A percentile compares a stretch with the other conserved stretches of the same genome.
These are phyloP conservation scores for Hypoxylon fragiforme DNA, from an alignment of 495 filamentous ascomycete species.

Conservation along the genomic window DNA sequence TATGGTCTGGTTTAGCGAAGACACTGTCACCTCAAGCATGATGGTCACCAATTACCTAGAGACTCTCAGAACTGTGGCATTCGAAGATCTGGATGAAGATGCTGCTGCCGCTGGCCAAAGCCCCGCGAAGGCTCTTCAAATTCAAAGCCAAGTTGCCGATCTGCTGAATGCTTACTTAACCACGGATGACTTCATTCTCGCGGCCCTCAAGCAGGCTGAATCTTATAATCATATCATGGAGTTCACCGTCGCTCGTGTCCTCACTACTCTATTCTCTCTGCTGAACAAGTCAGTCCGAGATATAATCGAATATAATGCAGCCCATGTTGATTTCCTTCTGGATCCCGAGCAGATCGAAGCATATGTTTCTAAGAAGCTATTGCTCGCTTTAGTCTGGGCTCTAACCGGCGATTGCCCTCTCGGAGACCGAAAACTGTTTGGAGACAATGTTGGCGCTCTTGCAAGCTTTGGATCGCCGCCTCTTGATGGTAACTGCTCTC, in stretches of 20 bases:
- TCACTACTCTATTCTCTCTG: conserved; percentile 92
- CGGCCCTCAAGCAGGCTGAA: conserved; percentile 73
- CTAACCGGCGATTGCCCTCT: conserved; percentile 94
- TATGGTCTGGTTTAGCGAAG: conserved; percentile 99
- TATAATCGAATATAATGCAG: conserved; percentile 91
- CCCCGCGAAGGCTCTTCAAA: conserved; percentile 71
- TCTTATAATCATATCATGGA: conserved; percentile 96
- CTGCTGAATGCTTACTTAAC: conserved; percentile 75
- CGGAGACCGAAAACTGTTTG: conserved; percentile 82
- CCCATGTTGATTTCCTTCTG: conserved; percentile 91
- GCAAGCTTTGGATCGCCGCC: conserved; percentile 85
- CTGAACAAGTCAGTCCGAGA: conserved; percentile 90
- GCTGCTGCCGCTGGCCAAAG: conserved; percentile 77
- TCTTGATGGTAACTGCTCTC: conserved; percentile 69
- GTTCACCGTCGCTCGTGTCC: conserved; percentile 83
- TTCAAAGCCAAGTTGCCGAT: conserved; percentile 75
- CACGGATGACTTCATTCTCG: conserved; percentile 73
- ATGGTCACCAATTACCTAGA: conserved; percentile 91
- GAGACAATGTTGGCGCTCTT: conserved; percentile 75
- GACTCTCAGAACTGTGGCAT: conserved; percentile 73
- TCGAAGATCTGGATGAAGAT: conserved; percentile 95
- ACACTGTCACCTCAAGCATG: conserved; percentile 91
- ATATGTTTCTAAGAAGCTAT: conserved; percentile 88
- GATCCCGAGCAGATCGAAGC: conserved; percentile 85
- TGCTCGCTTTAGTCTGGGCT: conserved; percentile 91